Conservation (phyloP, 768 basidiomycete genomes). For the Suillus subluteus region DNA sequence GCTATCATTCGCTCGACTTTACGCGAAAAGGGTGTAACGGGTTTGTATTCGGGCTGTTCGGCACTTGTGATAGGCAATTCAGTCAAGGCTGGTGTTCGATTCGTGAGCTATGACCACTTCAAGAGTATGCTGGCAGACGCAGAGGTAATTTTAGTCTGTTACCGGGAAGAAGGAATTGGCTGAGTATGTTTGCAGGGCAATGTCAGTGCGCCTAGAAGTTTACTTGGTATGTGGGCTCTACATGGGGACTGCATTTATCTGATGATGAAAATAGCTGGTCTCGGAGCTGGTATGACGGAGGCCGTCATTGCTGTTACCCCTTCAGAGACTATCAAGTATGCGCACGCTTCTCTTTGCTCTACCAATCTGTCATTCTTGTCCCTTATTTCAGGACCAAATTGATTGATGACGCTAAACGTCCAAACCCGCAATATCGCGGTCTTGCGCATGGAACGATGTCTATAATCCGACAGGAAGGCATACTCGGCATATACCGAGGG, state of each 20-base stretch:
- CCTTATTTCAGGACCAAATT: conserved; percentile 81
- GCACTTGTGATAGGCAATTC: conserved; percentile 93
- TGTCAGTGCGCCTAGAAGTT: conserved; percentile 82
- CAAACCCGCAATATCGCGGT: conserved; percentile 84
- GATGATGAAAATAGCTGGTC: conserved; percentile 52
- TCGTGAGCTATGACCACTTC: conserved; percentile 93
- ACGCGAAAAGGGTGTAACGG: conserved; percentile 71
- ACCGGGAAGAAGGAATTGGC: background rate
- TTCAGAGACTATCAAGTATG: conserved; percentile 97
- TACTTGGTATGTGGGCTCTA: conserved; percentile 61
- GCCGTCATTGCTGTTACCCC: conserved; percentile 95
- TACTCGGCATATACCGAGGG: conserved; percentile 85
- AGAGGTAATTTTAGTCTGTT: conserved; percentile 51
- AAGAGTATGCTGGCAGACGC: conserved; percentile 82
- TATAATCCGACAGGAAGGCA: conserved; percentile 86
- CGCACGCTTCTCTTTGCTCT: background rate
- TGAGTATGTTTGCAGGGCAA: conserved; percentile 65
- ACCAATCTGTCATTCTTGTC: background rate
- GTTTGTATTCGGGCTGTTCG: conserved; percentile 91
- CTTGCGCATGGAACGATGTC: conserved; percentile 80
- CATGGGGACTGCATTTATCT: conserved; percentile 4
- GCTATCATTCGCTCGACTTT: conserved; percentile 77
- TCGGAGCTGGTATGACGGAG: conserved; percentile 90
- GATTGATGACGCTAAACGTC: conserved; percentile 89
- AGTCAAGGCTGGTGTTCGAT: conserved; percentile 93